A percentile compares a stretch with the other conserved stretches of the same genome.
phyloP scores from a whole-genome alignment of 2,329 filamentous ascomycete species.

The Hymenoscyphus repandus region DNA sequence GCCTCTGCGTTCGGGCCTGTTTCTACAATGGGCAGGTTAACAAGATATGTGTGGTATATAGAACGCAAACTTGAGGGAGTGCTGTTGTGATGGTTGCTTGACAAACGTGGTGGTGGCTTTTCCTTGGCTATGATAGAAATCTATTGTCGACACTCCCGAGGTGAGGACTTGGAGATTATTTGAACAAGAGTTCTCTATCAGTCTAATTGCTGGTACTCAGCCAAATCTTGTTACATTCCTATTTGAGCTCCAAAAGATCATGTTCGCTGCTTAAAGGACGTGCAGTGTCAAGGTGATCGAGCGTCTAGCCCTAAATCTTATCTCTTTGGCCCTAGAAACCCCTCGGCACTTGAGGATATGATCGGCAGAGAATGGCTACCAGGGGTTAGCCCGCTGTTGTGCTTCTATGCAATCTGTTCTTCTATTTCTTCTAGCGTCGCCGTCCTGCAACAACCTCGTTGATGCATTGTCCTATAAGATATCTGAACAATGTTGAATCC shows the following conservation, averaged over 20 bases:
- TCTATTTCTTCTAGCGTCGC: constrained; percentile 10
- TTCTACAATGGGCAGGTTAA: constrained; percentile 3
- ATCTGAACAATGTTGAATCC: background rate
- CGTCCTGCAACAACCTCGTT: background rate
- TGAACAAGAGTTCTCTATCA: too few relatives aligned
- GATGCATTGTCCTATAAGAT: constrained; percentile 2
- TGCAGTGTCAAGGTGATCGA: constrained; percentile 12
- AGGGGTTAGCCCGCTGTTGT: background rate
- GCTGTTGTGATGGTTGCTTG: background rate
- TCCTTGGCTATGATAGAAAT: background rate
- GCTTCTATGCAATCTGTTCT: constrained; percentile 6
- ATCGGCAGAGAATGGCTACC: constrained; percentile 9
- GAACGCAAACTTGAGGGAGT: background rate
- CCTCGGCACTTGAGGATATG: constrained; percentile 12
- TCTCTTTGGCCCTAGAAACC: background rate
- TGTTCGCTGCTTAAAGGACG: constrained; percentile 6
- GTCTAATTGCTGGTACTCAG: background rate
- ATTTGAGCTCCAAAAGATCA: background rate
- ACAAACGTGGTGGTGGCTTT: background rate
- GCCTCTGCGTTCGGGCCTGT: background rate
- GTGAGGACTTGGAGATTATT: too few relatives aligned
- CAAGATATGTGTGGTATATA: background rate
- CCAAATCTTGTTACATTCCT: constrained; percentile 16
- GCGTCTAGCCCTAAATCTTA: background rate
- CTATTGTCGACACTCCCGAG: too few relatives aligned